Conservation (phyloP, 345 rosid genomes). For the Aegle marmelos region DNA sequence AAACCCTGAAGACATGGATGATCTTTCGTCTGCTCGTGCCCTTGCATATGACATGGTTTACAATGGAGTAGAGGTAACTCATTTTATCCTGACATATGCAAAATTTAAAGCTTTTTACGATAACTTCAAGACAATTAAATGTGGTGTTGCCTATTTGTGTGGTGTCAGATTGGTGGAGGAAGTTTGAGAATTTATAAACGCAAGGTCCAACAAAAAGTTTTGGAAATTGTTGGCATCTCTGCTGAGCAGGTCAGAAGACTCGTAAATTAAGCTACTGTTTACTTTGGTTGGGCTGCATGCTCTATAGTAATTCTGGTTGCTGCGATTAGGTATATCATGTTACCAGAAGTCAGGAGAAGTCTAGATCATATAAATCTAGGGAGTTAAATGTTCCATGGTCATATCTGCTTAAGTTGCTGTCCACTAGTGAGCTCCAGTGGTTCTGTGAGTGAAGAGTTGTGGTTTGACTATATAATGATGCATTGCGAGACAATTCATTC, state of each 20-base stretch:
- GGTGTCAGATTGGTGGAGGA: conserved; percentile 91
- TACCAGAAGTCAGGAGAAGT: not conserved
- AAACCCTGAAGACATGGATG: conserved; percentile 79
- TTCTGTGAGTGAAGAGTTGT: not conserved
- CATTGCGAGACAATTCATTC: not conserved
- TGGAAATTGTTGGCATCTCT: conserved; percentile 80
- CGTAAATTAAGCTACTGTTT: not conserved
- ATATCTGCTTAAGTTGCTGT: no score
- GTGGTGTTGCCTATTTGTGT: not conserved
- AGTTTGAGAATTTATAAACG: conserved; percentile 94
- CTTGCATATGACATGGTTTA: conserved; percentile 98
- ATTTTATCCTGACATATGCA: conserved; percentile 5
- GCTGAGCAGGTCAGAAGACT: conserved; percentile 55
- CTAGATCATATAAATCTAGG: not conserved
- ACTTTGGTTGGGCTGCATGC: not conserved
- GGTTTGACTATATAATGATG: not conserved
- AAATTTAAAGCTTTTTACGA: not conserved
- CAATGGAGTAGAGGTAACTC: conserved; percentile 88
- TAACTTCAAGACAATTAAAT: not conserved
- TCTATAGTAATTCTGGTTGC: not conserved
- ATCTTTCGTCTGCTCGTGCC: conserved; percentile 88
- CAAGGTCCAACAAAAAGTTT: conserved; percentile 79
- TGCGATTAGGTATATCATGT: not conserved
- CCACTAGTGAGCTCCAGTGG: not conserved
- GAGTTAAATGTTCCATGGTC: not conserved